Conservation (phyloP, 495 filamentous ascomycete genomes). For the Glonium stellatum region DNA sequence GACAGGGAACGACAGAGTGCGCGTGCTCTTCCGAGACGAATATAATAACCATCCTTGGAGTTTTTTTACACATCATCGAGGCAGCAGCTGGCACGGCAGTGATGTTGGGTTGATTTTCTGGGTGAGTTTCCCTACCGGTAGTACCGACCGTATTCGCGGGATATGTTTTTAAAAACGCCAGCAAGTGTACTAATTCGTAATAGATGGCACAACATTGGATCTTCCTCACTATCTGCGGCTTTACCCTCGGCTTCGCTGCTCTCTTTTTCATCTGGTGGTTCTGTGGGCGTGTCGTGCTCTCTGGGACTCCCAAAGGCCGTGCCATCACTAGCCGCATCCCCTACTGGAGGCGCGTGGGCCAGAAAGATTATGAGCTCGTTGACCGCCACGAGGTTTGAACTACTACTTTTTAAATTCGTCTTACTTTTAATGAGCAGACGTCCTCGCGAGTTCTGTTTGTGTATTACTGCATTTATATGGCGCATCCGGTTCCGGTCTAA, state of each 20-base stretch:
- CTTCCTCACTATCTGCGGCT: constrained; percentile 59
- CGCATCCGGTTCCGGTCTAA: neutral
- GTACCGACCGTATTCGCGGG: no score
- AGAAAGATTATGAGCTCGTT: constrained; percentile 31
- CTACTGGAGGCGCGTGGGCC: constrained; percentile 30
- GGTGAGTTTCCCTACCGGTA: constrained; percentile 37
- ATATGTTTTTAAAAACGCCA: neutral
- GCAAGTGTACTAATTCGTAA: constrained; percentile 10
- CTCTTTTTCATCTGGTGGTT: constrained; percentile 51
- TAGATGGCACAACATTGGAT: constrained; percentile 68
- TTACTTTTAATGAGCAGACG: neutral
- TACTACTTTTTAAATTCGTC: neutral
- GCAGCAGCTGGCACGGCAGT: constrained; percentile 69
- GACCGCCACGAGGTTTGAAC: constrained; percentile 32
- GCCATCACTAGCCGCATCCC: constrained; percentile 20
- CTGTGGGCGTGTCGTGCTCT: constrained; percentile 14
- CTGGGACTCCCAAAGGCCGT: constrained; percentile 14
- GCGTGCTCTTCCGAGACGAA: constrained; percentile 56
- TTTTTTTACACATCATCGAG: constrained; percentile 69
- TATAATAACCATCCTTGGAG: constrained; percentile 66
- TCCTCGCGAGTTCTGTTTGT: neutral
- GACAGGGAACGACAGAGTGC: constrained; percentile 30
- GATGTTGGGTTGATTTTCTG: constrained; percentile 75
- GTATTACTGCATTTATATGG: neutral
- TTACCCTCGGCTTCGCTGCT: constrained; percentile 51